Evolutionary conservation across 768 basidiomycete genomes (phyloP).

Genomic region (Lactarius sp.): DNA sequence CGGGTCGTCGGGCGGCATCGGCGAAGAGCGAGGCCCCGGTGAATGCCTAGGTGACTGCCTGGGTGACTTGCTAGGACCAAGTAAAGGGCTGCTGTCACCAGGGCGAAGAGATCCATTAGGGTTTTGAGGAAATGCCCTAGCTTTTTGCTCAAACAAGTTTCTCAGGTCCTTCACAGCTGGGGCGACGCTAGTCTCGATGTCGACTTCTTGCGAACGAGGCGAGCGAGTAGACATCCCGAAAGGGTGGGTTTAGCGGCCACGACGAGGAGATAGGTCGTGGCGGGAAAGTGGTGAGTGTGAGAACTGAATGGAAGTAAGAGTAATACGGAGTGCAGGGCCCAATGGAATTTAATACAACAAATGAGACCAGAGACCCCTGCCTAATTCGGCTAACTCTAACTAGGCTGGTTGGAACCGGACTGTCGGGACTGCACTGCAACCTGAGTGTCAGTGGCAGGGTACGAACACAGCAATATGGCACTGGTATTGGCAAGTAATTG

Average conservation of each 20-base stretch:
- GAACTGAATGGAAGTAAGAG: background rate
- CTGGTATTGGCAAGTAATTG: background rate
- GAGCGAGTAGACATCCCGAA: slow-evolving; percentile 1
- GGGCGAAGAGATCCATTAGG: slow-evolving; percentile 4
- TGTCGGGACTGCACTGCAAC: too few species aligned
- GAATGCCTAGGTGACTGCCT: background rate
- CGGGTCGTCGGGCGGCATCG: slow-evolving; percentile 2
- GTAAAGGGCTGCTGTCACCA: background rate
- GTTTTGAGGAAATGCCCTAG: slow-evolving; percentile 2
- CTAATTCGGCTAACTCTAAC: slow-evolving; percentile 9
- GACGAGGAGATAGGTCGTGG: background rate
- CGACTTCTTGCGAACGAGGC: background rate
- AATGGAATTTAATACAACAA: too few species aligned
- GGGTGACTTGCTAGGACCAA: background rate
- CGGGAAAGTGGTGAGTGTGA: background rate
- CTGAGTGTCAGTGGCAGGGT: too few species aligned
- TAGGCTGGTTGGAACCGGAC: too few species aligned
- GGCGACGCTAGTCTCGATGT: slow-evolving; percentile 5
- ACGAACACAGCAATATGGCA: background rate
- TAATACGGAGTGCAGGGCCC: too few species aligned
- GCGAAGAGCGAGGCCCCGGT: slow-evolving; percentile 10
- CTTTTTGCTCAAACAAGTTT: slow-evolving; percentile 17
- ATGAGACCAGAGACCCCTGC: background rate
- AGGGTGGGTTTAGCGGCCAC: background rate
- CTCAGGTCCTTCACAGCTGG: slow-evolving; percentile 20